Conservation (phyloP, 331 rosid species). For the Quercus lobata region DNA sequence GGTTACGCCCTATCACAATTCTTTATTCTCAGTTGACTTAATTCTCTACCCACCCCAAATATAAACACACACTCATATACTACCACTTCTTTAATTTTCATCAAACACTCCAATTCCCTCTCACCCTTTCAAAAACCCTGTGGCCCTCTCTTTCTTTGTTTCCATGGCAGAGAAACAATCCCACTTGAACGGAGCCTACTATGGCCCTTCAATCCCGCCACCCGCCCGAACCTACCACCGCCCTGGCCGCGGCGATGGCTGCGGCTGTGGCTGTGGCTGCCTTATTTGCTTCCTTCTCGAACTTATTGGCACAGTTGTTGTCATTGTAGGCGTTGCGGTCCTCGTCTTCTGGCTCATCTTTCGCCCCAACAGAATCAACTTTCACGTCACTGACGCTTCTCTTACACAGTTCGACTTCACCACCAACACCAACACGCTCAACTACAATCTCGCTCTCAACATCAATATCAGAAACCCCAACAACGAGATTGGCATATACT, state of each 20-base stretch:
- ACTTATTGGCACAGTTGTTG: slow-evolving; percentile 27
- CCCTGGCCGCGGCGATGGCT: background rate
- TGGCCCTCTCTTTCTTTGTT: background rate
- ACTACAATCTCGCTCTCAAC: slow-evolving; percentile 57
- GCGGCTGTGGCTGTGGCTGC: slow-evolving; percentile 5
- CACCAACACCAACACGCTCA: slow-evolving; percentile 27
- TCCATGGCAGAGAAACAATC: background rate
- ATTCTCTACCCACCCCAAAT: background rate
- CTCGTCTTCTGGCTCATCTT: slow-evolving; percentile 57
- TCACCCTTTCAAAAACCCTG: background rate
- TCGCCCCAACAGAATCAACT: slow-evolving; percentile 43
- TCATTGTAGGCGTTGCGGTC: slow-evolving; percentile 29
- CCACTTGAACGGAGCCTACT: slow-evolving; percentile 20
- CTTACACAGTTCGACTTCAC: slow-evolving; percentile 45
- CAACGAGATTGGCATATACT: slow-evolving; percentile 60
- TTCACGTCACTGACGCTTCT: slow-evolving; percentile 42
- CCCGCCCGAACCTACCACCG: slow-evolving; percentile 4
- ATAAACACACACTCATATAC: background rate
- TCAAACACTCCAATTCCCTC: background rate
- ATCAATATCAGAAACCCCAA: slow-evolving; percentile 78
- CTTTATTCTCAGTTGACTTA: too few relatives aligned
- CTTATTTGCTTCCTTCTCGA: slow-evolving; percentile 13
- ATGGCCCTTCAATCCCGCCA: slow-evolving; percentile 24
- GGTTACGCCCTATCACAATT: too few relatives aligned
- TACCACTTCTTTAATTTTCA: background rate